Conservation (phyloP, 2,329 filamentous ascomycete genomes). For the Teratosphaeria destructans region DNA sequence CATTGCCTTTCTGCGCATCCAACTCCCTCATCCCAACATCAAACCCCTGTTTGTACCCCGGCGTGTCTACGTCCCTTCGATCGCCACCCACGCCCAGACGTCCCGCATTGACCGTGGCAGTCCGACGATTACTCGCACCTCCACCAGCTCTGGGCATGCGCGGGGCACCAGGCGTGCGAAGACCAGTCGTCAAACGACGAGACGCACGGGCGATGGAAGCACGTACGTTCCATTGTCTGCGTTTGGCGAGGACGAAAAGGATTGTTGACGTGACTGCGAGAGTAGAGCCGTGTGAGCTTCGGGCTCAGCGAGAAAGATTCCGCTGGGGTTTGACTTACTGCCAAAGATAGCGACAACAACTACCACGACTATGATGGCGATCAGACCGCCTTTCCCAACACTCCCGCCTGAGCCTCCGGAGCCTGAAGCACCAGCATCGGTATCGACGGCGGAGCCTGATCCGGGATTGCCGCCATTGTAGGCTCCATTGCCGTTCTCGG, state of each 20-base stretch:
- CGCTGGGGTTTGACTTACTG: conserved; percentile 42
- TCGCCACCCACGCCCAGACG: not conserved
- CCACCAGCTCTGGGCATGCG: not conserved
- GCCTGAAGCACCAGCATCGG: conserved; percentile 54
- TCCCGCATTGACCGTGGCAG: conserved; percentile 2
- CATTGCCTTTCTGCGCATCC: conserved; percentile 13
- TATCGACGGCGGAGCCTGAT: conserved; percentile 13
- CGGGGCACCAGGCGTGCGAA: conserved; percentile 1
- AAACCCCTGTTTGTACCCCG: conserved; percentile 15
- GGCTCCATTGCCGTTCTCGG: not conserved
- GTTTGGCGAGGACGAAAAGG: conserved; percentile 73
- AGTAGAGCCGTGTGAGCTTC: not conserved
- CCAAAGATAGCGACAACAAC: conserved; percentile 51
- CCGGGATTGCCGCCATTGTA: not conserved
- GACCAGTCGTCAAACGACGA: conserved; percentile 29
- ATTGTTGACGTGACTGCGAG: conserved; percentile 50
- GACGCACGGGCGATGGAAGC: conserved; percentile 59
- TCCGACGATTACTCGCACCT: conserved; percentile 2
- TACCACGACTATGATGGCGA: conserved; percentile 66
- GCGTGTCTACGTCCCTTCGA: conserved; percentile 3
- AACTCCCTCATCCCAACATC: conserved; percentile 19
- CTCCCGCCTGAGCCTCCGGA: conserved; percentile 42
- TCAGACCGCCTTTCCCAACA: conserved; percentile 58
- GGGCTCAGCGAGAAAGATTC: conserved; percentile 17
- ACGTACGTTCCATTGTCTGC: conserved; percentile 70